Conservation (phyloP, 768 basidiomycete species). For the Russula olivacea region DNA sequence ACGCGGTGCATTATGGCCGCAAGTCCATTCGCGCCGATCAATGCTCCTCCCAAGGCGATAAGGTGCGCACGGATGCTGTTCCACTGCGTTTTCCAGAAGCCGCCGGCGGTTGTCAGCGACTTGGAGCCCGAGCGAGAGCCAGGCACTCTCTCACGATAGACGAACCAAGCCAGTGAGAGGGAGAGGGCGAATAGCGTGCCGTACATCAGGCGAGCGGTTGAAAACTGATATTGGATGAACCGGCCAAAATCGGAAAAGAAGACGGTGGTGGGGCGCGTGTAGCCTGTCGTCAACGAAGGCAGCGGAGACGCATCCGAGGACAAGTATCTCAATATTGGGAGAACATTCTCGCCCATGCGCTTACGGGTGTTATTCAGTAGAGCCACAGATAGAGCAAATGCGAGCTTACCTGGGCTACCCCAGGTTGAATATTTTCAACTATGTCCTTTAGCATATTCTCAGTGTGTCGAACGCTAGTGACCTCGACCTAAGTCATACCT, state of each 20-base stretch:
- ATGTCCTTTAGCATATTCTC: constrained; percentile 45
- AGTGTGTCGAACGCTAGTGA: not conserved
- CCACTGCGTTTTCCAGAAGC: constrained; percentile 39
- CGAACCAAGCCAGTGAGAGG: constrained; percentile 39
- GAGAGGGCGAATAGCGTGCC: constrained; percentile 43
- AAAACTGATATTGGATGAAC: constrained; percentile 71
- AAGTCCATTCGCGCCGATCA: constrained; percentile 61
- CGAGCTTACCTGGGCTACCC: constrained; percentile 52
- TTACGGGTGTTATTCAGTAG: constrained; percentile 30
- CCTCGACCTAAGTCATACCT: constrained; percentile 38
- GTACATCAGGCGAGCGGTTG: constrained; percentile 63
- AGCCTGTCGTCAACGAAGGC: constrained; percentile 51
- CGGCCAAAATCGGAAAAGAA: constrained; percentile 69
- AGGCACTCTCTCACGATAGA: constrained; percentile 34
- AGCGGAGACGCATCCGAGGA: constrained; percentile 65
- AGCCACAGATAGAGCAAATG: not conserved
- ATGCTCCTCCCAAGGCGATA: constrained; percentile 47
- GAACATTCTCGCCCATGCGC: constrained; percentile 86
- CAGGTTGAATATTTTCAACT: constrained; percentile 77
- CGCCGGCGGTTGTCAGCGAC: not conserved
- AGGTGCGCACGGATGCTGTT: constrained; percentile 46
- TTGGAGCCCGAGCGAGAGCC: not conserved
- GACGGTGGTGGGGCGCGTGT: constrained; percentile 54
- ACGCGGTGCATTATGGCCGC: constrained; percentile 62
- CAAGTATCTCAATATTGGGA: constrained; percentile 71